phyloP scores from a whole-genome alignment of 441 rosid species.

The Flueggea neowawraea region DNA sequence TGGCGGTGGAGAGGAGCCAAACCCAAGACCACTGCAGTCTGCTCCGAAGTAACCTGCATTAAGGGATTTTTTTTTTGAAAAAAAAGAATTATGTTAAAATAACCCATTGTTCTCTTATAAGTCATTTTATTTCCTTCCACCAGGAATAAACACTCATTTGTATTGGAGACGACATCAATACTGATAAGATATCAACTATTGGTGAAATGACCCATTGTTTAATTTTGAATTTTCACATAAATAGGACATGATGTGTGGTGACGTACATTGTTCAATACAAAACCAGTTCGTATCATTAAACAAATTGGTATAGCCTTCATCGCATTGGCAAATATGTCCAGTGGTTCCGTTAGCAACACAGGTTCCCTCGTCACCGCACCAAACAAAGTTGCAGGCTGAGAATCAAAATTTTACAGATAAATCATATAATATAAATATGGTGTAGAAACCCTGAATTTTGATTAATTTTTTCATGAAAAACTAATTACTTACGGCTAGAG shows the following conservation, averaged over 20 bases:
- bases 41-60: slow-evolving; percentile 31
- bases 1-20: slow-evolving; percentile 13
- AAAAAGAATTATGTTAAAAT: no score
- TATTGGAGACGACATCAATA: no score
- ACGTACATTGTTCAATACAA: slow-evolving; percentile 35
- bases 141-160: no score
- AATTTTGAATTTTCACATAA: no score
- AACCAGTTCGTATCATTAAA: slow-evolving; percentile 11
- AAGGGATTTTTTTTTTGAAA: no score
- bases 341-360: slow-evolving; percentile 26
- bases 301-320: slow-evolving; percentile 29
- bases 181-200: no score
- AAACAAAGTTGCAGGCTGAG: slow-evolving; percentile 34
- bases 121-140: no score
- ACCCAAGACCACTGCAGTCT: slow-evolving; percentile 25
- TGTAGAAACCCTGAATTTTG: no score
- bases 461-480: background rate
- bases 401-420: background rate
- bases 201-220: no score
- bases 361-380: slow-evolving; percentile 54
- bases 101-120: no score
- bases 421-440: background rate
- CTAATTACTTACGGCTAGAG: slow-evolving; percentile 12
- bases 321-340: slow-evolving; percentile 36
- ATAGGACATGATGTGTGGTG: no score